phyloP scores from a whole-genome alignment of 1,284 basidiomycete species.

The Sphagnurus paluster region DNA sequence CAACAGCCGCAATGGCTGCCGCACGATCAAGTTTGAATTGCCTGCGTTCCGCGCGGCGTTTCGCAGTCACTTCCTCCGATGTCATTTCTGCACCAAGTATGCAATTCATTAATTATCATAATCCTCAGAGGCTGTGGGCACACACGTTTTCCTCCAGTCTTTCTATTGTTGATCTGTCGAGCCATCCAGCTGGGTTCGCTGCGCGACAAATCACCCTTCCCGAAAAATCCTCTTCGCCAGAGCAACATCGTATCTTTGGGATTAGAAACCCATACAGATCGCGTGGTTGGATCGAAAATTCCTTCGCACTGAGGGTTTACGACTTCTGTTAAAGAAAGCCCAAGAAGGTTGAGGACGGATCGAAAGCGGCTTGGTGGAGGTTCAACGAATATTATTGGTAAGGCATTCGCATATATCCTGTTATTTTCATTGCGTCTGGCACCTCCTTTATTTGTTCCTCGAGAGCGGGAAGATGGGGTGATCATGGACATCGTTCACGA shows the following conservation, averaged over 20 bases:
- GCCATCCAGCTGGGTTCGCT: constrained; percentile 94
- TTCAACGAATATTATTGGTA: constrained; percentile 57
- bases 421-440: constrained; percentile 62
- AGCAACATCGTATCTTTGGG: constrained; percentile 64
- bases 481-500: constrained; percentile 44
- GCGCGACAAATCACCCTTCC: constrained; percentile 91
- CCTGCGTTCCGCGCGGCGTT: constrained; percentile 80
- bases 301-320: constrained; percentile 69
- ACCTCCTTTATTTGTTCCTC: constrained; percentile 48
- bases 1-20: constrained; percentile 70
- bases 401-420: constrained; percentile 61
- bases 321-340: constrained; percentile 46
- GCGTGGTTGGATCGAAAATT: constrained; percentile 69
- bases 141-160: constrained; percentile 59
- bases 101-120: constrained; percentile 8
- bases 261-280: constrained; percentile 79
- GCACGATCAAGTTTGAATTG: constrained; percentile 92
- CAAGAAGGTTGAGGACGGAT: constrained; percentile 55
- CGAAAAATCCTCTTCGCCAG: constrained; percentile 95
- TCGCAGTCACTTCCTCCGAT: constrained; percentile 86
- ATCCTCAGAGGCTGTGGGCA: too few relatives aligned
- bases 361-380: constrained; percentile 38
- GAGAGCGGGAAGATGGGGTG: constrained; percentile 36
- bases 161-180: constrained; percentile 68
- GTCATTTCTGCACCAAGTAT: constrained; percentile 54